These are phyloP conservation scores for Parsonsia alboflavescens DNA, from an alignment of 257 asterid genomes.

Conservation along the genomic window DNA sequence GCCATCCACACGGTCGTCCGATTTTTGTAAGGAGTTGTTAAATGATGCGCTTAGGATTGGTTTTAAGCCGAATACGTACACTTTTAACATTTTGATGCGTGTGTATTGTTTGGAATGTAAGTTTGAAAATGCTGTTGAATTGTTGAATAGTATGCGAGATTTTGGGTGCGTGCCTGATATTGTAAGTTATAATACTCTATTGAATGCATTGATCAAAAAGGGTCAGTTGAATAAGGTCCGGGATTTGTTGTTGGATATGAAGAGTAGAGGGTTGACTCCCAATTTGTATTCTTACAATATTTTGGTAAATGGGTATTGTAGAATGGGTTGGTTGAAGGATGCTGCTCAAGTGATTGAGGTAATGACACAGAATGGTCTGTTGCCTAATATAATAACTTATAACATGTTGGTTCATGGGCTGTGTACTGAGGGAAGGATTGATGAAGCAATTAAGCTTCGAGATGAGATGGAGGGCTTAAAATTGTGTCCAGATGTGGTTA, in stretches of 20 bases:
- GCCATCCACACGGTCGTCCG: slow-evolving; percentile 40
- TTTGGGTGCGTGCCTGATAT: slow-evolving; percentile 52
- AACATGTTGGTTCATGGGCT: slow-evolving; percentile 65
- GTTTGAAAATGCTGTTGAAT: slow-evolving; percentile 44
- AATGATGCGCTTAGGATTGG: slow-evolving; percentile 64
- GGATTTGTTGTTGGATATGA: slow-evolving; percentile 64
- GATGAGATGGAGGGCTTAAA: slow-evolving; percentile 59
- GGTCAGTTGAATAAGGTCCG: slow-evolving; percentile 66
- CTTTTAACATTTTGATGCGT: slow-evolving; percentile 61
- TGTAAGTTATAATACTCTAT: slow-evolving; percentile 65
- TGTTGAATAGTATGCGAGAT: slow-evolving; percentile 52
- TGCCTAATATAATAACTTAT: slow-evolving; percentile 73
- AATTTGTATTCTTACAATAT: slow-evolving; percentile 59
- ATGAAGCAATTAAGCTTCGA: slow-evolving; percentile 60
- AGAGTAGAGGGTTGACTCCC: slow-evolving; percentile 55
- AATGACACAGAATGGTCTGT: slow-evolving; percentile 51
- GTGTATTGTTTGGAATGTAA: slow-evolving; percentile 63
- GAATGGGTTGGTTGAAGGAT: slow-evolving; percentile 71
- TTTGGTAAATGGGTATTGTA: slow-evolving; percentile 72
- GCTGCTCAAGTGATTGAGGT: slow-evolving; percentile 61
- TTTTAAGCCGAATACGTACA: slow-evolving; percentile 47
- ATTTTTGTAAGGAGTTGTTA: slow-evolving; percentile 48
- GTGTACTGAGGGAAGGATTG: slow-evolving; percentile 53
- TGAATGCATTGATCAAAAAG: slow-evolving; percentile 59
- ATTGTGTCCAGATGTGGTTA: slow-evolving; percentile 67